Conservation (phyloP, 1,139 yeast species). For the Blastobotrys illinoisensis region DNA sequence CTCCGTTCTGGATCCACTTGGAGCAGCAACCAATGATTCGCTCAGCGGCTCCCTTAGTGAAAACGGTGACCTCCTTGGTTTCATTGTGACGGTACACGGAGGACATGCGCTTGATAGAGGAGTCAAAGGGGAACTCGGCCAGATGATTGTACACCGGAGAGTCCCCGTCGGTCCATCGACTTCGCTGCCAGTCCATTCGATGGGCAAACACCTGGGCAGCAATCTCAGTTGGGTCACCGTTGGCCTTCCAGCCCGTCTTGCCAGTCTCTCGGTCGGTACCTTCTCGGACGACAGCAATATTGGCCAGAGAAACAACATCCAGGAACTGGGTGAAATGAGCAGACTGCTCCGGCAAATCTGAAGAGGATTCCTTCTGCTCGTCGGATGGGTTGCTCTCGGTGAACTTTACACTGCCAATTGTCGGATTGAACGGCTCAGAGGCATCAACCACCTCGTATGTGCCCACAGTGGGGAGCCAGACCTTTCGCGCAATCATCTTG, state of each 20-base stretch:
- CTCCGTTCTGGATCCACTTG: slow-evolving; percentile 44
- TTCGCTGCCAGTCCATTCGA: slow-evolving; percentile 49
- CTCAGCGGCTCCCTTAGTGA: slow-evolving; percentile 79
- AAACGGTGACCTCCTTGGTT: slow-evolving; percentile 37
- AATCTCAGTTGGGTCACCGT: slow-evolving; percentile 82
- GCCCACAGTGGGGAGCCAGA: slow-evolving; percentile 76
- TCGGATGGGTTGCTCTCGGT: slow-evolving; percentile 33
- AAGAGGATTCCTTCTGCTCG: slow-evolving; percentile 13
- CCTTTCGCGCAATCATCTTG: slow-evolving; percentile 65
- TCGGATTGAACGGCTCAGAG: slow-evolving; percentile 70
- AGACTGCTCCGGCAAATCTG: slow-evolving; percentile 20
- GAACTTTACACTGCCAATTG: slow-evolving; percentile 51
- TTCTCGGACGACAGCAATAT: slow-evolving; percentile 56
- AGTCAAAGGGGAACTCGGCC: slow-evolving; percentile 73
- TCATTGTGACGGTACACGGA: slow-evolving; percentile 45
- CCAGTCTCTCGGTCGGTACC: slow-evolving; percentile 35
- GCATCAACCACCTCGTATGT: slow-evolving; percentile 55
- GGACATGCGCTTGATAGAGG: slow-evolving; percentile 71
- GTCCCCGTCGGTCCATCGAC: slow-evolving; percentile 36
- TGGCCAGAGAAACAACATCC: slow-evolving; percentile 61
- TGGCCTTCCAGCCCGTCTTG: slow-evolving; percentile 56
- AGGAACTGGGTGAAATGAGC: slow-evolving; percentile 44
- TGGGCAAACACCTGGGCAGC: slow-evolving; percentile 71
- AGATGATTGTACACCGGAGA: slow-evolving; percentile 37
- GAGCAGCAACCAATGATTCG: slow-evolving; percentile 56